A percentile compares a stretch with the other conserved stretches of the same genome.
phyloP scores from a whole-genome alignment of 179 eudicot species.

The Carnegiea gigantea region DNA sequence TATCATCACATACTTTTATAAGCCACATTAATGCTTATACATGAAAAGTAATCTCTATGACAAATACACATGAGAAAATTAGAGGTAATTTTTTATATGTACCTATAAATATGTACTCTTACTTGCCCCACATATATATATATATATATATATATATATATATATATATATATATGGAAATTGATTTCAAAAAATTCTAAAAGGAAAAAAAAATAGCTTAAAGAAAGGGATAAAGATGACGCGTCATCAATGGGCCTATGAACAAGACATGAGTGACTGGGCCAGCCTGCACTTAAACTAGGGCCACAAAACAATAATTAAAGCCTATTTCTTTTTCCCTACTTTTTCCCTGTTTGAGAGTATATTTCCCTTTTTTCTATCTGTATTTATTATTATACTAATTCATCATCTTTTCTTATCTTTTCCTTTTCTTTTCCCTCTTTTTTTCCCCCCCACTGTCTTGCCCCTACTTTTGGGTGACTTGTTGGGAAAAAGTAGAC shows the following conservation, averaged over 20 bases:
- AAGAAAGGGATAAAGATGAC: neutral
- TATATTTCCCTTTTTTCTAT: neutral
- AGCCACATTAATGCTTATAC: no score
- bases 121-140: no score
- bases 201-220: no score
- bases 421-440: neutral
- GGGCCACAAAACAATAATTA: constrained; percentile 20
- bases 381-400: neutral
- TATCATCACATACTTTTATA: no score
- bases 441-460: constrained; percentile 7
- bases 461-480: constrained; percentile 27
- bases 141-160: no score
- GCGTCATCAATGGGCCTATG: constrained; percentile 18
- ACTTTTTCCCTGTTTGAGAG: constrained; percentile 8
- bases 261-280: constrained; percentile 19
- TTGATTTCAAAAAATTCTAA: no score
- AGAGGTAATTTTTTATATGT: no score
- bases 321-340: constrained; percentile 3
- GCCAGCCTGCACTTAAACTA: constrained; percentile 14
- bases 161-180: no score
- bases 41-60: no score
- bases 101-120: no score
- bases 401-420: neutral
- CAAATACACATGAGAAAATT: no score
- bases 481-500: constrained; percentile 31